Evolutionary conservation across 306 rosid genomes (phyloP).

Genomic region (apple (Malus domestica)): ASM211411v1 NC_041803.1:6469001-6469500

Average conservation of each 20-base stretch:
- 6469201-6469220: neutral
- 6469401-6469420: constrained; percentile 11
- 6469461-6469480: too few species aligned
- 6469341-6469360: constrained; percentile 13
- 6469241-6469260: neutral
- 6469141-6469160: constrained; percentile 16
- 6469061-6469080: constrained; percentile 21
- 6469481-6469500: too few species aligned
- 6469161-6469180: constrained; percentile 18
- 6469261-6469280: neutral
- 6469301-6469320: neutral
- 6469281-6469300: neutral
- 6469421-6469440: neutral
- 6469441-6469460: too few species aligned
- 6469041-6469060: constrained; percentile 28
- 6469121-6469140: constrained; percentile 14
- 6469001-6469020: constrained; percentile 5
- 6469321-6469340: constrained; percentile 6
- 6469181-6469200: neutral
- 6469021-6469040: constrained; percentile 23
- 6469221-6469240: neutral
- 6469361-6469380: constrained; percentile 12
- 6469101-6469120: constrained; percentile 11
- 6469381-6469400: constrained; percentile 1
- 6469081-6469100: constrained; percentile 12